Conservation (phyloP, 2,329 filamentous ascomycete species). For the Verticillium alfalfae region DNA sequence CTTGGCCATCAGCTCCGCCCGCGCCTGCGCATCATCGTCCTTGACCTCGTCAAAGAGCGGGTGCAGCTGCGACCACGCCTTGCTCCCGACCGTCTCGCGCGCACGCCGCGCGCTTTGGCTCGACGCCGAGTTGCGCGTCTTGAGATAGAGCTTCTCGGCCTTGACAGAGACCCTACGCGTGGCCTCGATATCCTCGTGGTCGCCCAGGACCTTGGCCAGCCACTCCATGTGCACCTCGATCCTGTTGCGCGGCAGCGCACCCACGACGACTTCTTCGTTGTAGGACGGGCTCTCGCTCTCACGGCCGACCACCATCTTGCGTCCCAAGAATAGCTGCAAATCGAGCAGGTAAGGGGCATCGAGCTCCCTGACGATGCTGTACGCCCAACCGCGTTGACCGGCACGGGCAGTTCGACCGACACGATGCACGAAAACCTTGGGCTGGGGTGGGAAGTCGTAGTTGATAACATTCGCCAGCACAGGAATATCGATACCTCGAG, state of each 20-base stretch:
- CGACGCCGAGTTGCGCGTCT: conserved; percentile 85
- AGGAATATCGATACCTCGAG: conserved; percentile 95
- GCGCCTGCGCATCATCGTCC: conserved; percentile 60
- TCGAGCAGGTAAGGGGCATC: conserved; percentile 92
- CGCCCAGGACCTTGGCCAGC: conserved; percentile 70
- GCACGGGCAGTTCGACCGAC: conserved; percentile 95
- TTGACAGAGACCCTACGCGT: conserved; percentile 73
- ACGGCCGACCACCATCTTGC: conserved; percentile 71
- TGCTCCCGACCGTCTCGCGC: conserved; percentile 67
- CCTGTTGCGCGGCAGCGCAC: conserved; percentile 65
- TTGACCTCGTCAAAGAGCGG: conserved; percentile 71
- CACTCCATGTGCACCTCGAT: conserved; percentile 77
- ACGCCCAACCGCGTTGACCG: conserved; percentile 88
- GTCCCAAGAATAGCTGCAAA: conserved; percentile 89
- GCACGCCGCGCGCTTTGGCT: conserved; percentile 84
- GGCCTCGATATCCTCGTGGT: conserved; percentile 66
- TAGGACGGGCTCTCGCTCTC: conserved; percentile 61
- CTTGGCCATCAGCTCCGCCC: conserved; percentile 80
- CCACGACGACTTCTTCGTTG: conserved; percentile 78
- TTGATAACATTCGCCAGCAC: conserved; percentile 96
- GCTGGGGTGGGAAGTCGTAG: conserved; percentile 95
- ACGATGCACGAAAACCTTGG: conserved; percentile 94
- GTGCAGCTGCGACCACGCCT: conserved; percentile 70
- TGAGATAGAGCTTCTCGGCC: conserved; percentile 88
- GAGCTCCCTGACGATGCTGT: conserved; percentile 81